A percentile compares a stretch with the other conserved stretches of the same genome.
Evolutionary conservation across 208 protist genomes (phyloP).

Genomic region (Leishmania major): DNA sequence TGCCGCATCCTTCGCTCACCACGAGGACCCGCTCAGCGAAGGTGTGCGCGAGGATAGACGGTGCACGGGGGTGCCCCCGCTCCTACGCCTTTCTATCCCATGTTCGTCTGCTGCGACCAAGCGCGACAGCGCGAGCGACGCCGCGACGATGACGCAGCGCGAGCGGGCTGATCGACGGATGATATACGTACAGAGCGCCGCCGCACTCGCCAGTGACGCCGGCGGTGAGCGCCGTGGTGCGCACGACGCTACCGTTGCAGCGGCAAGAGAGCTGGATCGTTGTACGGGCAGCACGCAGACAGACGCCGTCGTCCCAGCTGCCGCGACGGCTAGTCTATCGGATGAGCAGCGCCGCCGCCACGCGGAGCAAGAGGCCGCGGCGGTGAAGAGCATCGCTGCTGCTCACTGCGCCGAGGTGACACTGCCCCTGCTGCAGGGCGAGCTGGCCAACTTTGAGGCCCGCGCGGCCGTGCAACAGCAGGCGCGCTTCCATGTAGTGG

Average conservation of each 20-base stretch:
- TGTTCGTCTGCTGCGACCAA: neutral
- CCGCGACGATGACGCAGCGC: conserved; percentile 3
- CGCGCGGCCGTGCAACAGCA: conserved; percentile 15
- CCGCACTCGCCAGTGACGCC: conserved; percentile 4
- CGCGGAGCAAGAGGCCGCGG: neutral
- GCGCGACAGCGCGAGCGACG: neutral
- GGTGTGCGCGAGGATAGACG: conserved; percentile 5
- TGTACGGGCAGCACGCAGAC: neutral
- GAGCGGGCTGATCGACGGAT: conserved; percentile 2
- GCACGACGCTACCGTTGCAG: neutral
- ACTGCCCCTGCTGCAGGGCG: conserved; percentile 21
- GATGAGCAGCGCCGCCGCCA: neutral
- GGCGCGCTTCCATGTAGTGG: conserved; percentile 7
- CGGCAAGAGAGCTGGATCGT: neutral
- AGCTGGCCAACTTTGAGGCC: conserved; percentile 22
- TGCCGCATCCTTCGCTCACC: neutral
- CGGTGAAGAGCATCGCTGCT: neutral
- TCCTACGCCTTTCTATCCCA: conserved; percentile 13
- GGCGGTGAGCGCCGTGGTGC: neutral
- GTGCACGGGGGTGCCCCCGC: conserved; percentile 15
- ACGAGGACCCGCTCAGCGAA: neutral
- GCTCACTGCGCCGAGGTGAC: conserved; percentile 25
- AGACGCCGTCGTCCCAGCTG: neutral
- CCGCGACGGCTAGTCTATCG: neutral
- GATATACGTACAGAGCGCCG: conserved; percentile 15